Percentiles rank a stretch among this genome's conserved stretches.
phyloP scores from a whole-genome alignment of 257 asterid species.

The Agastache rugosa region DNA sequence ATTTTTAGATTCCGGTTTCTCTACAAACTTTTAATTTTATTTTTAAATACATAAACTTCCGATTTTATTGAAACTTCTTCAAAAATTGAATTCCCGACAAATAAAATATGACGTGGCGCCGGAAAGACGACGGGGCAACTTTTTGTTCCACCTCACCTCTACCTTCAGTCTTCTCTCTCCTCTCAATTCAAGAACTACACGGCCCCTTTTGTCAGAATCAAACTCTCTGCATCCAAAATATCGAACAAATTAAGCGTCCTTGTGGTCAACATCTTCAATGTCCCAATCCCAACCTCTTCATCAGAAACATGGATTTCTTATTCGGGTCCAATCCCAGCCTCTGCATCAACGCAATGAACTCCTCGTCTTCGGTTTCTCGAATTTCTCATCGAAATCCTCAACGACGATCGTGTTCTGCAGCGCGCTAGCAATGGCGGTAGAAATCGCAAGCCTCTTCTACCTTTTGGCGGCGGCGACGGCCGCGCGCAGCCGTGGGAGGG shows the following conservation, averaged over 20 bases:
- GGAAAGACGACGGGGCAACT: no score
- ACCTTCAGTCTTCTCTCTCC: no score
- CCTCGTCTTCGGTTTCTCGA: slow-evolving; percentile 90
- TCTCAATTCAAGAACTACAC: slow-evolving; percentile 80
- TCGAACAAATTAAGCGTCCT: slow-evolving; percentile 91
- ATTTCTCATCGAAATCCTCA: slow-evolving; percentile 77
- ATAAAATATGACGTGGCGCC: no score
- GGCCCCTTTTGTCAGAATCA: slow-evolving; percentile 77
- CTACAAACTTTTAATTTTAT: no score
- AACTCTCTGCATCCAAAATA: slow-evolving; percentile 78
- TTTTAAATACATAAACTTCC: no score
- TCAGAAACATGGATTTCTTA: slow-evolving; percentile 75
- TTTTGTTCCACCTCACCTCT: no score
- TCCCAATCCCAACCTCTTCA: slow-evolving; percentile 82
- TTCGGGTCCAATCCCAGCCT: slow-evolving; percentile 89
- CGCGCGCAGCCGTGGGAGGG: slow-evolving; percentile 31
- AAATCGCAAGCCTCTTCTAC: slow-evolving; percentile 84
- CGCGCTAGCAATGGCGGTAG: slow-evolving; percentile 90
- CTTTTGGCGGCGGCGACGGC: slow-evolving; percentile 85
- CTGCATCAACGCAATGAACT: slow-evolving; percentile 72
- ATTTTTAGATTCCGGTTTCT: no score
- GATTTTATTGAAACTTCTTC: no score
- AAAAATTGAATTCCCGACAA: no score
- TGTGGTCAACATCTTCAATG: slow-evolving; percentile 88
- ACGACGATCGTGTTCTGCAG: slow-evolving; percentile 69